Evolutionary conservation across 1,139 yeast species (phyloP).

Genomic region (Taiozyma sp.): DNA sequence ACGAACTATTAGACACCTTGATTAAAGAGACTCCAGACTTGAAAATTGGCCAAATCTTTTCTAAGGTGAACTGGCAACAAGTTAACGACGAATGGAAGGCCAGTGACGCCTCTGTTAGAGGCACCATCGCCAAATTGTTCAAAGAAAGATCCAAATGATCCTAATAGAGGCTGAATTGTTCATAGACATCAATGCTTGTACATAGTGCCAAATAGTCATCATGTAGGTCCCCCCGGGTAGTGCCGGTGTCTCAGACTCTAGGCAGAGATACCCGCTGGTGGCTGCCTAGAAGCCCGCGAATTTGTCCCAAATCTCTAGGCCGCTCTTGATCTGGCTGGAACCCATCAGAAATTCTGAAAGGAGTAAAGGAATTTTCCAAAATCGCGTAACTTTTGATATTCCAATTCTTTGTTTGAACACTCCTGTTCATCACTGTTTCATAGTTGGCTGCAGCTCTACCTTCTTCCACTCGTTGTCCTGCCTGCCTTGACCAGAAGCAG

Average conservation of each 20-base stretch:
- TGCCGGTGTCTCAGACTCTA: not conserved
- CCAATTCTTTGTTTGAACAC: no score
- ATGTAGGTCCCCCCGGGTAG: not conserved
- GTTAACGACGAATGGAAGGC: slow-evolving; percentile 53
- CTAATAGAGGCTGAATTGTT: not conserved
- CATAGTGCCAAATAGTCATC: not conserved
- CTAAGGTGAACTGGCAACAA: slow-evolving; percentile 43
- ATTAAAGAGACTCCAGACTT: slow-evolving; percentile 26
- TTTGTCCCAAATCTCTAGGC: not conserved
- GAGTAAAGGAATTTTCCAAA: not conserved
- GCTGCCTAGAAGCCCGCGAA: no score
- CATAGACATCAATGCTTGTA: not conserved
- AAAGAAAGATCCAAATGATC: slow-evolving; percentile 9
- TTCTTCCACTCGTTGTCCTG: not conserved
- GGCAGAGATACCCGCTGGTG: no score
- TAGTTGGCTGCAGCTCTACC: not conserved
- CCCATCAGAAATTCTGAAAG: not conserved
- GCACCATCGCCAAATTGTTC: slow-evolving; percentile 26
- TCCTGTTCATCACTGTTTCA: not conserved
- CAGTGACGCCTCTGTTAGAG: slow-evolving; percentile 30
- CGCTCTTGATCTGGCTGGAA: not conserved
- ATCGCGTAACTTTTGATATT: not conserved
- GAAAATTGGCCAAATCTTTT: slow-evolving; percentile 37
- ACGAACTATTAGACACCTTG: slow-evolving; percentile 31
- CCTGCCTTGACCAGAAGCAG: not conserved